Evolutionary conservation across 805 yeast genomes (phyloP).

Genomic region (Metschnikowia lunata): DNA sequence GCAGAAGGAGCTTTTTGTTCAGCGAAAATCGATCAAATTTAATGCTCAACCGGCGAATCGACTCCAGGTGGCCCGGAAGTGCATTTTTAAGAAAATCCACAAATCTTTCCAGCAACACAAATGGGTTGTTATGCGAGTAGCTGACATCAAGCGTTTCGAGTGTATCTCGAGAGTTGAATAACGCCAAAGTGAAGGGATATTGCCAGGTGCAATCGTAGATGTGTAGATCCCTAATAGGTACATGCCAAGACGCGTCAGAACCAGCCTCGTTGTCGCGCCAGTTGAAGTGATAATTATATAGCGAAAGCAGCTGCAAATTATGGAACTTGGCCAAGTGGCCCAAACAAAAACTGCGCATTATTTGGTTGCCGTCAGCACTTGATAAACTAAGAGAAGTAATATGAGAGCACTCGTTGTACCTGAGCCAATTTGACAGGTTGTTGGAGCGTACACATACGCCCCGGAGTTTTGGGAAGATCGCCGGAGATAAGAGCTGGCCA

Average conservation of each 20-base stretch:
- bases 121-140: constrained; percentile 28
- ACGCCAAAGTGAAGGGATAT: constrained; percentile 46
- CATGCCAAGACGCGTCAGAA: constrained; percentile 13
- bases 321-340: constrained; percentile 40
- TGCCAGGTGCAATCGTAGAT: constrained; percentile 49
- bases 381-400: constrained; percentile 25
- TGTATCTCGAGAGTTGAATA: constrained; percentile 26
- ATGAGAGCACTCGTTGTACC: constrained; percentile 24
- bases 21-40: constrained; percentile 15
- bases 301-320: constrained; percentile 27
- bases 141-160: constrained; percentile 22
- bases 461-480: constrained; percentile 20
- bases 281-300: constrained; percentile 41
- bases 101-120: constrained; percentile 37
- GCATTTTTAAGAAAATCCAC: constrained; percentile 24
- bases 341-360: constrained; percentile 35
- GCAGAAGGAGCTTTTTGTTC: constrained; percentile 12
- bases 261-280: constrained; percentile 27
- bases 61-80: constrained; percentile 15
- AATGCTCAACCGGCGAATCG: constrained; percentile 11
- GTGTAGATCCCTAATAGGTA: constrained; percentile 27
- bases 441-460: constrained; percentile 27
- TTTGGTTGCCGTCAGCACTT: constrained; percentile 19
- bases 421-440: constrained; percentile 40
- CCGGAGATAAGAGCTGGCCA: constrained; percentile 18